Percentiles rank a stretch among this genome's conserved stretches.
phyloP scores from a whole-genome alignment of 805 yeast species.

The Hanseniaspora nectarophila region DNA sequence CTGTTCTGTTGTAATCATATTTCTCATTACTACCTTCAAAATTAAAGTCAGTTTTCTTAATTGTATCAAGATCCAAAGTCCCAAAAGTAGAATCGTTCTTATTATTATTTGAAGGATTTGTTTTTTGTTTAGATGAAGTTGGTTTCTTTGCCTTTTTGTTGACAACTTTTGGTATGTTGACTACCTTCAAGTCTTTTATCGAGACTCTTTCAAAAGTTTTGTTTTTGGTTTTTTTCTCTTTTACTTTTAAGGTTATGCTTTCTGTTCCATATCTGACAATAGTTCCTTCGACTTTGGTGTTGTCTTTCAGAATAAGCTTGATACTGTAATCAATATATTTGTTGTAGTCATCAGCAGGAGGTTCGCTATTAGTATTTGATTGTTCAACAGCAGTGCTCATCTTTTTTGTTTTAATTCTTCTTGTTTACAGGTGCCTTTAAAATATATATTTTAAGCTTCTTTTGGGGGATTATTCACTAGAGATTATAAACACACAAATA shows the following conservation, averaged over 20 bases:
- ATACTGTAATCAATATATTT: conserved; percentile 6
- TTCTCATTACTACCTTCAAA: conserved; percentile 10
- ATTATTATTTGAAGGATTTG: neutral
- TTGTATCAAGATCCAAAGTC: conserved; percentile 4
- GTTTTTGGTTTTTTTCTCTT: neutral
- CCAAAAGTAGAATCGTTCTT: conserved; percentile 11
- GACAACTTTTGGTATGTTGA: conserved; percentile 1
- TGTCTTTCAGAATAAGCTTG: conserved; percentile 3
- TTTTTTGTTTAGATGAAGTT: neutral
- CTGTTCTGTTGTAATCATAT: conserved; percentile 5
- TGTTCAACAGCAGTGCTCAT: neutral
- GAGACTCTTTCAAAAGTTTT: conserved; percentile 1
- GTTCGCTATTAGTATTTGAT: neutral
- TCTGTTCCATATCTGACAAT: conserved; percentile 1
- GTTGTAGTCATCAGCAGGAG: neutral
- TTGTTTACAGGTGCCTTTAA: neutral
- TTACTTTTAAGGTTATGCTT: conserved; percentile 1
- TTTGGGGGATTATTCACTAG: too few relatives aligned
- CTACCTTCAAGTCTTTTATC: conserved; percentile 7
- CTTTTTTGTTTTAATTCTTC: neutral
- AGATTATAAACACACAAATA: too few relatives aligned
- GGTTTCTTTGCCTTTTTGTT: conserved; percentile 4
- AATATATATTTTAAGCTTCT: too few relatives aligned
- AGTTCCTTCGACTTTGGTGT: conserved; percentile 5
- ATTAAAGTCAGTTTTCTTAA: conserved; percentile 9